Base-by-base conservation (phyloP, 768 basidiomycete species). In the Termitomyces sp. region DNA sequence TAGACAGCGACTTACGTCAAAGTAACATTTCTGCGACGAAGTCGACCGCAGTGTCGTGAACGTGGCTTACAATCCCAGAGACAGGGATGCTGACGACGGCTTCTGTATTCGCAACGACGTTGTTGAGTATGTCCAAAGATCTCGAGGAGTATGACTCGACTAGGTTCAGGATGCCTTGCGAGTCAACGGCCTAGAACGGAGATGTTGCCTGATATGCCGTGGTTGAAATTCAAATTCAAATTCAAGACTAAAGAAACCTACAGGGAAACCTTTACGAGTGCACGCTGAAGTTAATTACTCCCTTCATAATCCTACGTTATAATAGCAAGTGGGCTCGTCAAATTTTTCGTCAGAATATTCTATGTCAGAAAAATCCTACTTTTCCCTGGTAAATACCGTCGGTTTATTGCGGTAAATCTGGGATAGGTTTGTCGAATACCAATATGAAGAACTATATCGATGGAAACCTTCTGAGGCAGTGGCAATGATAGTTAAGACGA, bases 51-150 rank as follows among this genome's bases (percentile, higher is more conserved):
- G 48, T 58, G 22, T n/a, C 8, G 24, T 27, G 52, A 34, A 65
- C 53, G 9, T 61, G 5, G 34, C 6, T 22, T 15, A 20, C 6
- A 48, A 61, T 45, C 16, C 46, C 59, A 20, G 55, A 58, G 24
- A 71, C 30, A 1, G 65, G 64, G 18, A 71, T 59, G 11, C 55
- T 63, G 31, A 58, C 46, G 54, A 74, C 66, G 5, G 64, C 60
- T 3, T 67, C 18, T 49, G 70, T 71, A 63, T 73, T 72, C 9
- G 55, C 55, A 27, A 70, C 63, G 50, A 72, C 57, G 39, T 39
- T 56, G 0, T 31, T 58, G 39, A 70, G 65, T 5, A 68, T 56
- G 34, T 62, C 51, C 24, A 65, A 16, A 52, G 70, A 63, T 18
- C 34, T 61, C 1, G 61, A 65, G 20, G 57, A 44, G 36, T 67